Percentiles rank a stretch among this genome's conserved stretches.
These are phyloP conservation scores for Penicillium fimorum DNA, from an alignment of 495 filamentous ascomycete genomes.

Conservation along the genomic window DNA sequence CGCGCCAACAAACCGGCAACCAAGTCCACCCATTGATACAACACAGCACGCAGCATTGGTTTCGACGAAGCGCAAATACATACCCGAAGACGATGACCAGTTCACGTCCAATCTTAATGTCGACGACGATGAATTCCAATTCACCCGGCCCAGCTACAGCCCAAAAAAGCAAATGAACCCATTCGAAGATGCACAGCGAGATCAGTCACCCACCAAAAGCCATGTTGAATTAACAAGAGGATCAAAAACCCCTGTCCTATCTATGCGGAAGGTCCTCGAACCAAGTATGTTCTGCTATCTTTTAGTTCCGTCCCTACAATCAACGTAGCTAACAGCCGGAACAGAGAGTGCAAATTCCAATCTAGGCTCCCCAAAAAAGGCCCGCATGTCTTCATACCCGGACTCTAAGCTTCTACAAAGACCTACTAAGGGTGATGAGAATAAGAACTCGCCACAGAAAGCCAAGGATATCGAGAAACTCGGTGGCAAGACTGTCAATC, in stretches of 20 bases:
- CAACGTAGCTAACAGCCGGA: slow-evolving; percentile 24
- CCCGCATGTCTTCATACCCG: slow-evolving; percentile 11
- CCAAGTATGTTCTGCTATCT: slow-evolving; percentile 51
- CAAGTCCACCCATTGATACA: background rate
- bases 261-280: slow-evolving; percentile 54
- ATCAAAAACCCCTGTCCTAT: slow-evolving; percentile 14
- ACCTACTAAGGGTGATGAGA: slow-evolving; percentile 14
- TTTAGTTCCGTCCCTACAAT: background rate
- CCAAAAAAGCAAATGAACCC: slow-evolving; percentile 12
- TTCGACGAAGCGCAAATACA: slow-evolving; percentile 65
- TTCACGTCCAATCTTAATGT: slow-evolving; percentile 21
- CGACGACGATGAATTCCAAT: slow-evolving; percentile 52
- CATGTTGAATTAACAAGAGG: slow-evolving; percentile 20
- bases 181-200: slow-evolving; percentile 11
- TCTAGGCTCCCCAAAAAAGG: slow-evolving; percentile 31
- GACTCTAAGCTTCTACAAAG: slow-evolving; percentile 17
- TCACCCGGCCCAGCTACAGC: slow-evolving; percentile 30
- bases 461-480: slow-evolving; percentile 14
- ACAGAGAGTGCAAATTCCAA: slow-evolving; percentile 56
- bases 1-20: background rate
- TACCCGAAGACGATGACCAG: slow-evolving; percentile 49
- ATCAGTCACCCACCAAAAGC: slow-evolving; percentile 21
- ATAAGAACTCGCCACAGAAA: slow-evolving; percentile 20
- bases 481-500: slow-evolving; percentile 2
- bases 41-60: slow-evolving; percentile 41